These are phyloP conservation scores for Knufia fluminis DNA, from an alignment of 2,329 filamentous ascomycete genomes.

Conservation along the genomic window DNA sequence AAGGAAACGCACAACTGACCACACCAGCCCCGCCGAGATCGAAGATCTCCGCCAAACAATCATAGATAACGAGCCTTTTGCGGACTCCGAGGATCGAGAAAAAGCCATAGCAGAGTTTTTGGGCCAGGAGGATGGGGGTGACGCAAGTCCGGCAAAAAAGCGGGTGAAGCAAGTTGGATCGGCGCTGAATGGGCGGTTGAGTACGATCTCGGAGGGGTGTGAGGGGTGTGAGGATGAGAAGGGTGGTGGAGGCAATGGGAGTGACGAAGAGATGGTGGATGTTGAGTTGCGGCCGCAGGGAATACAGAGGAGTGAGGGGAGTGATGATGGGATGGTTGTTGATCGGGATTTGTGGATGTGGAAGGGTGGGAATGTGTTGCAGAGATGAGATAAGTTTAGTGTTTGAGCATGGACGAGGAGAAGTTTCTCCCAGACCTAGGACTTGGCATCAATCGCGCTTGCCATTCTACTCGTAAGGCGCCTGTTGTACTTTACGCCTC, in stretches of 20 bases:
- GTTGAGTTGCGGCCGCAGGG: neutral
- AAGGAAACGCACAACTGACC: neutral
- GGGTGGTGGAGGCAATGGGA: neutral
- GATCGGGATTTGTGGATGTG: constrained; percentile 1
- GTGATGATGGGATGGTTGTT: neutral
- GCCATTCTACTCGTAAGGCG: too few species aligned
- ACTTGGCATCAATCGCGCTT: too few species aligned
- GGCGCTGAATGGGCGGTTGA: neutral
- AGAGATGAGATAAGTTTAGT: neutral
- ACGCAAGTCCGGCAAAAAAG: neutral
- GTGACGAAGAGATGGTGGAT: constrained; percentile 1
- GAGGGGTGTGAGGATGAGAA: neutral
- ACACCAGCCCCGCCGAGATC: neutral
- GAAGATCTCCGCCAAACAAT: neutral
- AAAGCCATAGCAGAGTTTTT: neutral
- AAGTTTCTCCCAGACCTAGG: too few species aligned
- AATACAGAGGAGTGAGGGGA: neutral
- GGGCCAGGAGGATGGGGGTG: neutral
- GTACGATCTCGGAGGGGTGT: neutral
- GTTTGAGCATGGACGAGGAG: too few species aligned
- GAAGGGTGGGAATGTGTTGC: neutral
- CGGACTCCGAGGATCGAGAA: neutral
- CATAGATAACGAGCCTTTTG: neutral
- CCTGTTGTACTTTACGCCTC: too few species aligned
- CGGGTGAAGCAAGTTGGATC: neutral